Conservation (phyloP, 139 green algal species). For the Edaphochlamys debaryana region DNA sequence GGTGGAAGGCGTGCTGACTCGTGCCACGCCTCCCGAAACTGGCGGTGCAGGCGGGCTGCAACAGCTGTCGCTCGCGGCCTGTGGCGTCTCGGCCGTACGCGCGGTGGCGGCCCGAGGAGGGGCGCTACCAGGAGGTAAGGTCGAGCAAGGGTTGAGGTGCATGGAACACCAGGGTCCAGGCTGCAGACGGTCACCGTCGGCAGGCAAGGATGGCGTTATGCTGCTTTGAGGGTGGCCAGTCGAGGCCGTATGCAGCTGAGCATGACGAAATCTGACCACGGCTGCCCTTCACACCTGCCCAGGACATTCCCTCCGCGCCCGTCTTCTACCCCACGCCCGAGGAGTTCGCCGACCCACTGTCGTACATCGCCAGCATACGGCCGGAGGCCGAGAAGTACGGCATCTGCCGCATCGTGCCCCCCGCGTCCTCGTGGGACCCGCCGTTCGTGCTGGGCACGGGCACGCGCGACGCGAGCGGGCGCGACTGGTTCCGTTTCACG, state of each 20-base stretch:
- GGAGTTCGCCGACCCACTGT: slow-evolving; percentile 85
- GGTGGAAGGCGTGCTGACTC: no score
- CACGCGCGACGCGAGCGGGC: not conserved
- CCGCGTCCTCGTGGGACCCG: slow-evolving; percentile 67
- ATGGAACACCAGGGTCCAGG: no score
- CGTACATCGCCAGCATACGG: slow-evolving; percentile 82
- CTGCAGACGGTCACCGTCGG: no score
- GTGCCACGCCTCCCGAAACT: no score
- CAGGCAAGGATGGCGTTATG: no score
- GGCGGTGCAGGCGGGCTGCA: slow-evolving; percentile 43
- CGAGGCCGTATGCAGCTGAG: no score
- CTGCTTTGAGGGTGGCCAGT: no score
- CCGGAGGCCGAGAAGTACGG: slow-evolving; percentile 74
- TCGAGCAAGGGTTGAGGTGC: no score
- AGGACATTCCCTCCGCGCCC: slow-evolving; percentile 66
- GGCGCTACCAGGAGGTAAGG: slow-evolving; percentile 38
- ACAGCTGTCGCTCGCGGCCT: slow-evolving; percentile 30
- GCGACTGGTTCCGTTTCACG: slow-evolving; percentile 23
- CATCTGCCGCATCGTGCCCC: slow-evolving; percentile 91
- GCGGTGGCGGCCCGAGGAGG: slow-evolving; percentile 42
- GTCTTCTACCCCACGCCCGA: slow-evolving; percentile 80
- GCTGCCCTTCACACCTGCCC: no score
- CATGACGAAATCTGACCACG: no score
- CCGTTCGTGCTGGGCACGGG: slow-evolving; percentile 51
- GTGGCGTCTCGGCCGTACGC: slow-evolving; percentile 38